These are phyloP conservation scores for Harrya chromipes DNA, from an alignment of 768 basidiomycete genomes.

Conservation along the genomic window DNA sequence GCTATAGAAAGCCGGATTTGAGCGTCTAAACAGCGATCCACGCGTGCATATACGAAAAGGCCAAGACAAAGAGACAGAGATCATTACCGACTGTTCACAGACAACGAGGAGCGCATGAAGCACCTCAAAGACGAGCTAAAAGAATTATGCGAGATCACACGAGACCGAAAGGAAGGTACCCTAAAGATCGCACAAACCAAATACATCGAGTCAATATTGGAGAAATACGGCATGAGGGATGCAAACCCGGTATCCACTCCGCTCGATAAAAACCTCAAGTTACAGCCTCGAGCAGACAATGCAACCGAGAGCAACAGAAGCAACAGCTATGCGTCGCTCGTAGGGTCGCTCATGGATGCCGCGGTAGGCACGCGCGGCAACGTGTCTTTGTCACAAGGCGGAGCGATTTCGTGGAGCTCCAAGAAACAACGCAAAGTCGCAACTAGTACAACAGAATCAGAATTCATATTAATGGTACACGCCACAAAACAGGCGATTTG, in stretches of 20 bases:
- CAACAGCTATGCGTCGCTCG: background rate
- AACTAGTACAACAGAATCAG: too few species aligned
- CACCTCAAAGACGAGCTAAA: background rate
- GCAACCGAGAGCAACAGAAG: fast-evolving
- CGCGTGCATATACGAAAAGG: slow-evolving; percentile 1
- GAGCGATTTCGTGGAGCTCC: too few species aligned
- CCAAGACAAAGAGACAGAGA: background rate
- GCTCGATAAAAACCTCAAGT: background rate
- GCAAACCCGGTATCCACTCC: slow-evolving; percentile 7
- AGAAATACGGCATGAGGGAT: background rate
- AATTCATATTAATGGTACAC: too few species aligned
- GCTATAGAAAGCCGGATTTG: background rate
- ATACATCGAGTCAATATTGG: slow-evolving; percentile 6
- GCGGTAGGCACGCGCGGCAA: slow-evolving; percentile 2
- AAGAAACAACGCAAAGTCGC: too few species aligned
- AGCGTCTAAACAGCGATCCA: background rate
- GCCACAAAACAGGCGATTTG: too few species aligned
- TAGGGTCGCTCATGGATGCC: slow-evolving; percentile 25
- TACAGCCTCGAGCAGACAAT: background rate
- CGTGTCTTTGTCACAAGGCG: too few species aligned
- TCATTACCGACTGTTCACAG: slow-evolving; percentile 17
- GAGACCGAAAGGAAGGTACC: background rate
- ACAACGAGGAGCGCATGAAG: background rate
- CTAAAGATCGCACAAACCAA: background rate
- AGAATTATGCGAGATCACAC: slow-evolving; percentile 2